Conservation (phyloP, 2,329 filamentous ascomycete genomes). For the Sphaerulina populicola region DNA sequence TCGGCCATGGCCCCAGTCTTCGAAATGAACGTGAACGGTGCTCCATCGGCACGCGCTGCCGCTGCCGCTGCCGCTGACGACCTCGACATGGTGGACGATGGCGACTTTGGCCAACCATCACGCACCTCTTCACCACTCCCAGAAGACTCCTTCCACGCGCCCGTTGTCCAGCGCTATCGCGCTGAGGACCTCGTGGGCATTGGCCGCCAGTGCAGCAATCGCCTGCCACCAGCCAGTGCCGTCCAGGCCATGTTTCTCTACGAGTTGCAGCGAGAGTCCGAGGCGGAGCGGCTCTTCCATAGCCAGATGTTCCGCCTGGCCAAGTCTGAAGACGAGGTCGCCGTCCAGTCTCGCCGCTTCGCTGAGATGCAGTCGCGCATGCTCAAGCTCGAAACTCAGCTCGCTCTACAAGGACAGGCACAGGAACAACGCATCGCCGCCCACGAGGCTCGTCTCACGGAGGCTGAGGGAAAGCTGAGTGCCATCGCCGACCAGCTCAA, state of each 20-base stretch:
- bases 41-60: background rate
- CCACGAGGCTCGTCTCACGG: background rate
- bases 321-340: slow-evolving; percentile 6
- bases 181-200: slow-evolving; percentile 11
- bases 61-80: too few relatives aligned
- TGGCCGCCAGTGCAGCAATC: slow-evolving; percentile 16
- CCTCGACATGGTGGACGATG: background rate
- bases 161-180: background rate
- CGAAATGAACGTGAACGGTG: background rate
- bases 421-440: slow-evolving; percentile 17
- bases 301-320: slow-evolving; percentile 22
- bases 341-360: slow-evolving; percentile 9
- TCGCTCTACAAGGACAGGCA: slow-evolving; percentile 9
- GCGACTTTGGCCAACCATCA: background rate
- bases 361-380: slow-evolving; percentile 14
- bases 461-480: background rate
- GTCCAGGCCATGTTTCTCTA: slow-evolving; percentile 27
- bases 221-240: slow-evolving; percentile 23
- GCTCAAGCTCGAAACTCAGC: slow-evolving; percentile 16
- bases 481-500: background rate
- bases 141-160: too few relatives aligned
- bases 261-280: slow-evolving; percentile 25
- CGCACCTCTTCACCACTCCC: background rate
- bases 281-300: slow-evolving; percentile 25
- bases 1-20: background rate